A percentile compares a stretch with the other conserved stretches of the same genome.
phyloP scores from a whole-genome alignment of 257 asterid species.

The Misopates orontium region DNA sequence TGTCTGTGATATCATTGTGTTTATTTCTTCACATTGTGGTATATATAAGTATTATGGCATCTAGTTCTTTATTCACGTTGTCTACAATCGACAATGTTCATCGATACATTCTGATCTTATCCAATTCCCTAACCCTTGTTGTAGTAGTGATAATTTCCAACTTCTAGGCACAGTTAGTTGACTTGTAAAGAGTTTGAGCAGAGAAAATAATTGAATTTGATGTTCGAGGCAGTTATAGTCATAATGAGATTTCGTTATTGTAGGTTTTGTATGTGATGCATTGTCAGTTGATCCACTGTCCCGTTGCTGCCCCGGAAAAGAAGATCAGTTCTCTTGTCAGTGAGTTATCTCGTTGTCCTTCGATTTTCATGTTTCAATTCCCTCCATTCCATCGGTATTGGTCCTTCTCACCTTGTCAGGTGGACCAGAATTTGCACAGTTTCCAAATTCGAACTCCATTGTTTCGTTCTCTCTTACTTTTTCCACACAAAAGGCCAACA shows the following conservation, averaged over 20 bases:
- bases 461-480: not conserved
- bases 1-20: too few relatives aligned
- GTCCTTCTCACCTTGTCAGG: constrained; percentile 20
- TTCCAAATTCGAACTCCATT: constrained; percentile 15
- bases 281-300: constrained; percentile 62
- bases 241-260: constrained; percentile 28
- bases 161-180: constrained; percentile 1
- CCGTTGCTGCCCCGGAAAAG: constrained; percentile 64
- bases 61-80: not conserved
- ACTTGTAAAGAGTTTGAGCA: constrained; percentile 8
- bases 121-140: not conserved
- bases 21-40: too few relatives aligned
- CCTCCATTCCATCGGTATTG: not conserved
- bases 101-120: not conserved
- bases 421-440: not conserved
- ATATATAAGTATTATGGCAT: too few relatives aligned
- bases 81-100: not conserved
- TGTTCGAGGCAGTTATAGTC: not conserved
- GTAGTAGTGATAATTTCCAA: too few relatives aligned
- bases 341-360: constrained; percentile 54
- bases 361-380: constrained; percentile 5
- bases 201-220: not conserved
- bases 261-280: constrained; percentile 89
- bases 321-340: constrained; percentile 85
- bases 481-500: not conserved